These are phyloP conservation scores for Rhodotorula kratochvilovae DNA, from an alignment of 768 basidiomycete species.

Conservation along the genomic window DNA sequence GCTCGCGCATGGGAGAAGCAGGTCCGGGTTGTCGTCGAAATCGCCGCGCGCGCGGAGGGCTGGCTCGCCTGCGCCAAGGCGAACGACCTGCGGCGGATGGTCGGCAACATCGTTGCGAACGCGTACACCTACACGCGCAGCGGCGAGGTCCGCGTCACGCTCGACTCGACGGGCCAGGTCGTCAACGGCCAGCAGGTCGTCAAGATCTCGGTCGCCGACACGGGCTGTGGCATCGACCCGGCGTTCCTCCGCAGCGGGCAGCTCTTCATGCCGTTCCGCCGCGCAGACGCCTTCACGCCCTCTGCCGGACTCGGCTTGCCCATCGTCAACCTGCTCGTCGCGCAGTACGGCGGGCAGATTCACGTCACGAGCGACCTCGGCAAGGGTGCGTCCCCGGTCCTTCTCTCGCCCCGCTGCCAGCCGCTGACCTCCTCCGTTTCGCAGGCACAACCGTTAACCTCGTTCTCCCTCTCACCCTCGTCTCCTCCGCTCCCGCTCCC, in stretches of 20 bases:
- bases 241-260: conserved; percentile 1
- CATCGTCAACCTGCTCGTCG: not conserved
- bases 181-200: not conserved
- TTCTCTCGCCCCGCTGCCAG: too few species aligned
- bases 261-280: conserved; percentile 11
- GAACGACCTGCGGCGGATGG: not conserved
- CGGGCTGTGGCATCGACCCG: conserved; percentile 2
- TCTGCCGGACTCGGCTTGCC: conserved; percentile 5
- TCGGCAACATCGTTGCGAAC: conserved; percentile 43
- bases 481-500: not conserved
- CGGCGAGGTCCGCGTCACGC: conserved; percentile 30
- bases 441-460: conserved; percentile 8
- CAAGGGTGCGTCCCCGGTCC: not conserved
- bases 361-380: not conserved
- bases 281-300: not conserved
- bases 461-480: not conserved
- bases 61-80: conserved; percentile 2
- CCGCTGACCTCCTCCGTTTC: not conserved
- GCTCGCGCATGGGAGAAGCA: not conserved
- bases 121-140: conserved; percentile 37
- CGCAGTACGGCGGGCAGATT: not conserved
- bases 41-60: not conserved
- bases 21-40: conserved; percentile 13
- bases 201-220: conserved; percentile 2
- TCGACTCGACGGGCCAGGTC: not conserved